Percentiles rank a stretch among this genome's conserved stretches.
Conservation (phyloP, 2,329 filamentous ascomycete species). For the Paracorniculantispora psalliotae region DNA sequence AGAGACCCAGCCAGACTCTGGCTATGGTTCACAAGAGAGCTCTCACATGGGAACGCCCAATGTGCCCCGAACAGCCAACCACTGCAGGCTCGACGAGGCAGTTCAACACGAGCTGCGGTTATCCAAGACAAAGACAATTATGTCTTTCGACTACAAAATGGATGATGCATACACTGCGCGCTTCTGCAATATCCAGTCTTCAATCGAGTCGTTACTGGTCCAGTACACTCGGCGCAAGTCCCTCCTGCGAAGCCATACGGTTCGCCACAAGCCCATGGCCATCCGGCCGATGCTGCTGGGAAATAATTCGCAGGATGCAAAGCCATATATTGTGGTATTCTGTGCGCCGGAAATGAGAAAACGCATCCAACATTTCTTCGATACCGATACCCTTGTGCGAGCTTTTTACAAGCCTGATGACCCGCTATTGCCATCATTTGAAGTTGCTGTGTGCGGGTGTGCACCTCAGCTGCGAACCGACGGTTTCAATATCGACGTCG, state of each 20-base stretch:
- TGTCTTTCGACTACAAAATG: neutral
- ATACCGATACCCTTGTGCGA: neutral
- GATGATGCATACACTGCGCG: neutral
- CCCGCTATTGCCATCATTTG: neutral
- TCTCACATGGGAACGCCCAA: too few relatives aligned
- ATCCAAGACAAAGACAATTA: too few relatives aligned
- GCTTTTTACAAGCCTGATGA: neutral
- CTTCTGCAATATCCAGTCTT: neutral
- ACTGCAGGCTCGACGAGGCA: too few relatives aligned
- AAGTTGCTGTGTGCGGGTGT: neutral
- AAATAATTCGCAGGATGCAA: neutral
- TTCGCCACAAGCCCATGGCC: neutral
- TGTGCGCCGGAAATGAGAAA: conserved; percentile 9
- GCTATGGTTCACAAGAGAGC: neutral
- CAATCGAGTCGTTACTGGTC: neutral
- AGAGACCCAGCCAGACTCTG: neutral
- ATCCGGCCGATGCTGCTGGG: conserved; percentile 5
- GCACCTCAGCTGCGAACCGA: neutral
- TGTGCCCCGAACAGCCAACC: neutral
- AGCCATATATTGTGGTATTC: conserved; percentile 6
- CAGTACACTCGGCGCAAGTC: neutral
- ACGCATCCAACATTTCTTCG: neutral
- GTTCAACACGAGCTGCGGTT: too few relatives aligned
- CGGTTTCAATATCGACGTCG: neutral
- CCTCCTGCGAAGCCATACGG: neutral